These are phyloP conservation scores for Oldenlandia corymbosa DNA, from an alignment of 257 asterid genomes.

Conservation along the genomic window DNA sequence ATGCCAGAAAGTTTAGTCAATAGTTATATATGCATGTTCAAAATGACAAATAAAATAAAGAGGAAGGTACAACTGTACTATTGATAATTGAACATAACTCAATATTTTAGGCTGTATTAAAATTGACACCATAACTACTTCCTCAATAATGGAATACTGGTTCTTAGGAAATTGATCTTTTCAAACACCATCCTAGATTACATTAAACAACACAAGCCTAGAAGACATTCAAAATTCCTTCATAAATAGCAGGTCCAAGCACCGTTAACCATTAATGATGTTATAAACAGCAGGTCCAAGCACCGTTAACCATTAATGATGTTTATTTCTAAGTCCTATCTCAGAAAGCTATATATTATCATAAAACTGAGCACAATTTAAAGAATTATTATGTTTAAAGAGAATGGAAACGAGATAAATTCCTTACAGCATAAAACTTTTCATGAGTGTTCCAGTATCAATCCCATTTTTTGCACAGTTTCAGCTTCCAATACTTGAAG, in stretches of 20 bases:
- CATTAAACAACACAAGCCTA: background rate
- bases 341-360: background rate
- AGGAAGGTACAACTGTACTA: background rate
- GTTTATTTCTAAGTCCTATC: background rate
- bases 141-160: background rate
- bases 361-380: background rate
- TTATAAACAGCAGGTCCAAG: too few relatives aligned
- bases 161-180: background rate
- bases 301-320: too few relatives aligned
- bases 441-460: background rate
- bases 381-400: too few relatives aligned
- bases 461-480: background rate
- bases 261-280: too few relatives aligned
- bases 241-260: background rate
- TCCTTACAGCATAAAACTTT: constrained; percentile 2
- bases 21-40: constrained; percentile 1
- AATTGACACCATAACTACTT: background rate
- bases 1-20: background rate
- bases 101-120: background rate
- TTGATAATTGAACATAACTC: background rate
- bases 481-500: constrained; percentile 6
- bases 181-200: too few relatives aligned
- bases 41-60: background rate
- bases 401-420: background rate
- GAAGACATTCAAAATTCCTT: background rate